Evolutionary conservation across 2,329 filamentous ascomycete genomes (phyloP).

Genomic region (Stromatinia cepivora): DNA sequence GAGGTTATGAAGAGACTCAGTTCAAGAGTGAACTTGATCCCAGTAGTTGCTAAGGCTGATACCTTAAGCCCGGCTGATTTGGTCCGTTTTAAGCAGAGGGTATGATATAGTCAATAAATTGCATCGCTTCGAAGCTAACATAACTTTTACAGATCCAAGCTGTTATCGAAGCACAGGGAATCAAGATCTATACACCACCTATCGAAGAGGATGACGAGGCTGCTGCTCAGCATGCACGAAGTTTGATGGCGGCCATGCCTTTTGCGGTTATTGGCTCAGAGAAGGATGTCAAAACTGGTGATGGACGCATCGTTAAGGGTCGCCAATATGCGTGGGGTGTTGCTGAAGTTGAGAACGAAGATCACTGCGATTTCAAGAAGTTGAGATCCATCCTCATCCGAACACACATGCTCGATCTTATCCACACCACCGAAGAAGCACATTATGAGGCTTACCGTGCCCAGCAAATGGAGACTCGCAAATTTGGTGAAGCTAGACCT

Average conservation of each 20-base stretch:
- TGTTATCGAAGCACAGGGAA: conserved; percentile 96
- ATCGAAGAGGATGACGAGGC: conserved; percentile 98
- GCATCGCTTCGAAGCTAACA: conserved; percentile 37
- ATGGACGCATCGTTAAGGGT: conserved; percentile 96
- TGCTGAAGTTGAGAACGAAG: conserved; percentile 98
- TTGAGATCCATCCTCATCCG: conserved; percentile 97
- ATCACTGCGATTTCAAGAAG: conserved; percentile 99
- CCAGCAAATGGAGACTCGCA: conserved; percentile 99
- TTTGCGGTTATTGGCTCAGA: conserved; percentile 99
- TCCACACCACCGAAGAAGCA: conserved; percentile 98
- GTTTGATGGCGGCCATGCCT: conserved; percentile 94
- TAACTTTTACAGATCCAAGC: conserved; percentile 69
- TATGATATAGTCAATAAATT: conserved; percentile 49
- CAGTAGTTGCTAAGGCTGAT: conserved; percentile 97
- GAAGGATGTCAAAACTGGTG: conserved; percentile 96
- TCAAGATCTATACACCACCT: conserved; percentile 99
- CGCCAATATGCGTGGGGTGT: conserved; percentile 99
- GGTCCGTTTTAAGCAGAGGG: conserved; percentile 90
- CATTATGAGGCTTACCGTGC: conserved; percentile 99
- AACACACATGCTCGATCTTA: conserved; percentile 99
- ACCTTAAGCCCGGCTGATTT: conserved; percentile 92
- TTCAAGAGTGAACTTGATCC: conserved; percentile 97
- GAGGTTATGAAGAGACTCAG: conserved; percentile 99
- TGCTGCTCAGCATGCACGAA: conserved; percentile 90
- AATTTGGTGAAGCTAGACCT: conserved; percentile 96